phyloP scores from a whole-genome alignment of 1,284 basidiomycete species.

The Malassezia dermatis region DNA sequence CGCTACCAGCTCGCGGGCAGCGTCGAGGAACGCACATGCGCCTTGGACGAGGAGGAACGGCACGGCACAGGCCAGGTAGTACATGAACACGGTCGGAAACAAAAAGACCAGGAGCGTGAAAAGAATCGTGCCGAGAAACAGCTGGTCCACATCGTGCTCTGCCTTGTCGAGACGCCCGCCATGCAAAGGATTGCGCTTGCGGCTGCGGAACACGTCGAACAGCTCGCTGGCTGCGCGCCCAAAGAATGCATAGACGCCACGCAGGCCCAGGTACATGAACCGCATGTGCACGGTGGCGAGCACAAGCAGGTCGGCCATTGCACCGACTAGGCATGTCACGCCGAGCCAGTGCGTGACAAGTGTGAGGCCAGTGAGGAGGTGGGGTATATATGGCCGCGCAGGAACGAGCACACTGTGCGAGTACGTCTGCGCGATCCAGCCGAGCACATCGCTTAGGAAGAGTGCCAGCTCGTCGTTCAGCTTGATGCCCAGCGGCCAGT shows the following conservation, averaged over 20 bases:
- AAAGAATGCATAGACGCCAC: conserved; percentile 59
- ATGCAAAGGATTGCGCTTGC: conserved; percentile 53
- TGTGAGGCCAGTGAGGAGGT: background rate
- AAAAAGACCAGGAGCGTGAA: conserved; percentile 85
- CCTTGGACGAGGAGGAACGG: conserved; percentile 51
- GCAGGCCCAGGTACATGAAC: conserved; percentile 61
- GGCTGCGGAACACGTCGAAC: conserved; percentile 90
- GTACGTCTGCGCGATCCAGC: conserved; percentile 18
- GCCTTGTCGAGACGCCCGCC: conserved; percentile 72
- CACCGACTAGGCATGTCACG: conserved; percentile 60
- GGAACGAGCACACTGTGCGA: conserved; percentile 11
- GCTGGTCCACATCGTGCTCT: conserved; percentile 83
- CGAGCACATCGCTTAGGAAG: conserved; percentile 64
- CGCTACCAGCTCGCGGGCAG: conserved; percentile 15
- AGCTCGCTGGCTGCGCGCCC: conserved; percentile 59
- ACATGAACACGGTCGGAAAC: conserved; percentile 76
- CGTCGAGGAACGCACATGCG: background rate
- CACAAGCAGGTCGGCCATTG: conserved; percentile 59
- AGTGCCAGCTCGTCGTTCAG: conserved; percentile 82
- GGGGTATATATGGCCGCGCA: conserved; percentile 2
- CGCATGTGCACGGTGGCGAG: conserved; percentile 65
- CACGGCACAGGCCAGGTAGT: conserved; percentile 68
- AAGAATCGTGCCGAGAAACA: conserved; percentile 83
- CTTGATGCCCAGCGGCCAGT: conserved; percentile 92
- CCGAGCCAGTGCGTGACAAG: conserved; percentile 48